Percentiles rank a stretch among this genome's conserved stretches.
These are phyloP conservation scores for Chrysosporium queenslandicum DNA, from an alignment of 2,329 filamentous ascomycete species.

Conservation along the genomic window DNA sequence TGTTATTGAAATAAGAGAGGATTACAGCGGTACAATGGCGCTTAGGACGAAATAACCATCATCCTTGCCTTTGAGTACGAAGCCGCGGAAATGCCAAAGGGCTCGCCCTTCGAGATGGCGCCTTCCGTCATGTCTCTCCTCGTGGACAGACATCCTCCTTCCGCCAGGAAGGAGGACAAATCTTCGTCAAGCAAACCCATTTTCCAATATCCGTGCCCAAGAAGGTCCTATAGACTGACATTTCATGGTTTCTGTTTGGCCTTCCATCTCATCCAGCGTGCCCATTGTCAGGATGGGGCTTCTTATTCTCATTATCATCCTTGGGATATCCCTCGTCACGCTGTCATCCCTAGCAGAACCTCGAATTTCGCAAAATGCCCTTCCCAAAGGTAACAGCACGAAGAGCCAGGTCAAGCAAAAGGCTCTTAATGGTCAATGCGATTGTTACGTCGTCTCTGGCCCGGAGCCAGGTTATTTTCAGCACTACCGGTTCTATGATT, in stretches of 20 bases:
- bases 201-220: no score
- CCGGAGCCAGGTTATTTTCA: slow-evolving; percentile 40
- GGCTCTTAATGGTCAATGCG: slow-evolving; percentile 27
- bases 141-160: no score
- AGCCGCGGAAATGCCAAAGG: no score
- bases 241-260: background rate
- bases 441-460: slow-evolving; percentile 40
- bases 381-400: background rate
- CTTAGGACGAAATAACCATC: no score
- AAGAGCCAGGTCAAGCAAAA: background rate
- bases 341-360: background rate
- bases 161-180: no score
- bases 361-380: background rate
- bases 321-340: background rate
- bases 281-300: background rate
- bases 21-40: no score
- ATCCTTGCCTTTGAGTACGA: no score
- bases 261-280: background rate
- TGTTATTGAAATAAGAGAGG: no score
- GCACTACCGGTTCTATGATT: slow-evolving; percentile 45
- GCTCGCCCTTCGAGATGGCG: no score
- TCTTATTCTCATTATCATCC: background rate
- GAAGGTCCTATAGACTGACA: no score
- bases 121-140: no score
- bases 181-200: no score